These are phyloP conservation scores for Aciculosporium take DNA, from an alignment of 2,329 filamentous ascomycete species.

Conservation along the genomic window DNA sequence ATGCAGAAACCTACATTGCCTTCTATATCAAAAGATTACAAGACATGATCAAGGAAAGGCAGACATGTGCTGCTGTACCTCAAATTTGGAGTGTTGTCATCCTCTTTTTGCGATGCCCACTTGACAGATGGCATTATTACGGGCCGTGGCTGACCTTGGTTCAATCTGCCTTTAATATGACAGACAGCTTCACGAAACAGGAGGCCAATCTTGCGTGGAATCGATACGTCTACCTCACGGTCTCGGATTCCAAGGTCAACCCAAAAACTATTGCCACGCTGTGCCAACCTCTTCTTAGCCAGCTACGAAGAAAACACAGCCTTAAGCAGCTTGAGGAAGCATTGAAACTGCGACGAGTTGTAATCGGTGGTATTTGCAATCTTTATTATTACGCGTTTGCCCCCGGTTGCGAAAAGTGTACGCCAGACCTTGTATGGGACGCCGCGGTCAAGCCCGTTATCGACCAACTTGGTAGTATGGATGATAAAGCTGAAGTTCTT, in stretches of 20 bases:
- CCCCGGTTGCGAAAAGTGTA: conserved; percentile 48
- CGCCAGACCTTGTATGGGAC: conserved; percentile 69
- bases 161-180: conserved; percentile 71
- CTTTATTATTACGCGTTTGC: conserved; percentile 73
- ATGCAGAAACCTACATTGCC: conserved; percentile 50
- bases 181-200: conserved; percentile 53
- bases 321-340: conserved; percentile 41
- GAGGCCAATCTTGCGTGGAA: conserved; percentile 81
- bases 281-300: conserved; percentile 52
- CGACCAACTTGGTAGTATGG: conserved; percentile 33
- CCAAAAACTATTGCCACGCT: conserved; percentile 29
- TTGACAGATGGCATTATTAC: conserved; percentile 59
- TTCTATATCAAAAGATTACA: conserved; percentile 54
- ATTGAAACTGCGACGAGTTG: conserved; percentile 33
- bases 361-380: conserved; percentile 60
- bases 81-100: conserved; percentile 81
- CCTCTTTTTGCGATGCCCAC: conserved; percentile 55
- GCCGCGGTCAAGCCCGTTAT: conserved; percentile 54
- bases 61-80: conserved; percentile 46
- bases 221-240: conserved; percentile 61
- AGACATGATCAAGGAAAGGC: conserved; percentile 51
- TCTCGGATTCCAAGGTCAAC: conserved; percentile 45
- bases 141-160: conserved; percentile 64
- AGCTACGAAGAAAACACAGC: conserved; percentile 49
- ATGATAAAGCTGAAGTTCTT: conserved; percentile 22